Percentiles rank a stretch among this genome's conserved stretches.
phyloP scores from a whole-genome alignment of 257 asterid genomes.

The Solanum bulbocastanum region DNA sequence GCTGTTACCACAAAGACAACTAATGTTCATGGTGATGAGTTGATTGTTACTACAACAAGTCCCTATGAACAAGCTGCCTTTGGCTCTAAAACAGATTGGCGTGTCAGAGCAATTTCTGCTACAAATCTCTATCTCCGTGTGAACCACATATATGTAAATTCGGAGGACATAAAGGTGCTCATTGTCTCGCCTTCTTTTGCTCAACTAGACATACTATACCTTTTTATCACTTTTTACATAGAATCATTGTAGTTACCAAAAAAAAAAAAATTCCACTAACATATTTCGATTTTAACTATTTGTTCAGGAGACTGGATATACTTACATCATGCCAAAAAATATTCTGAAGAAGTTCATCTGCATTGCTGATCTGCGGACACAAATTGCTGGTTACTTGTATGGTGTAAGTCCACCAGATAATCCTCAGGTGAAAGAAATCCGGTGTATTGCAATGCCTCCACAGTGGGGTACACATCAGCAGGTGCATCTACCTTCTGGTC shows the following conservation, averaged over 20 bases:
- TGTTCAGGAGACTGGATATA: conserved; percentile 93
- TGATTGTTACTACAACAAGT: conserved; percentile 90
- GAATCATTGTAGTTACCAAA: not conserved
- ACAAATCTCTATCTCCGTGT: conserved; percentile 95
- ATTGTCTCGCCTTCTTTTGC: not conserved
- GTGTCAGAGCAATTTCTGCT: conserved; percentile 97
- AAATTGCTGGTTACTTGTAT: conserved; percentile 84
- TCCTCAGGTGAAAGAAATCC: conserved; percentile 98
- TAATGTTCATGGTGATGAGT: conserved; percentile 89
- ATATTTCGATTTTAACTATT: not conserved
- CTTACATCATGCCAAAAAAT: conserved; percentile 96
- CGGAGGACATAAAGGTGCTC: conserved; percentile 91
- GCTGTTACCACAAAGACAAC: conserved; percentile 95
- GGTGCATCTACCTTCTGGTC: conserved; percentile 83
- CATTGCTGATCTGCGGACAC: conserved; percentile 93
- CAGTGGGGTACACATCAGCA: conserved; percentile 99
- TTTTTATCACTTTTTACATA: not conserved
- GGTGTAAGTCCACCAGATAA: conserved; percentile 98
- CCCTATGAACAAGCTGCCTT: conserved; percentile 88
- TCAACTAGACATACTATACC: not conserved
- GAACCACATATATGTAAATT: conserved; percentile 93
- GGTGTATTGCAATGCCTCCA: conserved; percentile 93
- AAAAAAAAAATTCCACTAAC: not conserved
- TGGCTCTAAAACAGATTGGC: conserved; percentile 98
- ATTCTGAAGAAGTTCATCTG: conserved; percentile 95